Base-by-base conservation (phyloP, 2,329 filamentous ascomycete genomes). In the Curvularia eragrostidis region DNA sequence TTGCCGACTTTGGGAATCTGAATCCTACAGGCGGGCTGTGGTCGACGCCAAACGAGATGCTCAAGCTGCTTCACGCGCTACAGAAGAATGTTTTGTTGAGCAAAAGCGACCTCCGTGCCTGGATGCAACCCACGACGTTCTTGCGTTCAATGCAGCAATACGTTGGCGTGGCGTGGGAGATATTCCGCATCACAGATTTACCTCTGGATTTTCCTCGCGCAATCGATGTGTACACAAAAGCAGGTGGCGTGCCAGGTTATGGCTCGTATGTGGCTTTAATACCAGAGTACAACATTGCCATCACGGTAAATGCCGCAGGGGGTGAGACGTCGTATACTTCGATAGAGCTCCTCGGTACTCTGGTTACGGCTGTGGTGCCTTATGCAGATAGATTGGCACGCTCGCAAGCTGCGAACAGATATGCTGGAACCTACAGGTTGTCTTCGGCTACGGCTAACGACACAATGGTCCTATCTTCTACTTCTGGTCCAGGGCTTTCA, bases 111-210 rank as follows among this genome's bases (percentile, higher is more conserved):
- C 64, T 66, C 3, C 62, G 68, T 1, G 52, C 48, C 4, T 73
- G 68, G 70, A 49, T 73, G 23, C 62, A 73, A 15, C 70, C 70
- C 0, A 61, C 54, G 3, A 56, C 63, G 3, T 51, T 68, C 2
- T 23, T 67, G 15, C 61, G 62, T 10, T 69, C 67, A 1, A 36
- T 66, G 0, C 54, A 67, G 3, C 70, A 72, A 49, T 54, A 62
- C 7, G 65, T 71, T 15, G 69, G 69, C 4, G 64, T 65, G 9
- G 67, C 69, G 4, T 73, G 69, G 70, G 70, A 72, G 26, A 71
- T 72, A 5, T 44, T 69, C n/a, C 58, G 68, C 12, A 63, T 67
- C 1, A 53, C 59, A 5, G 59, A 66, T 38, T 32, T 71, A 2
- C 48, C 59, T 7, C 41, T 69, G 1, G 49, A 49, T 9, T 64